Evolutionary conservation across 495 filamentous ascomycete species (phyloP), one percentile per base, ranked within the genome.

Genomic region (Pyronema omphalodes): DNA sequence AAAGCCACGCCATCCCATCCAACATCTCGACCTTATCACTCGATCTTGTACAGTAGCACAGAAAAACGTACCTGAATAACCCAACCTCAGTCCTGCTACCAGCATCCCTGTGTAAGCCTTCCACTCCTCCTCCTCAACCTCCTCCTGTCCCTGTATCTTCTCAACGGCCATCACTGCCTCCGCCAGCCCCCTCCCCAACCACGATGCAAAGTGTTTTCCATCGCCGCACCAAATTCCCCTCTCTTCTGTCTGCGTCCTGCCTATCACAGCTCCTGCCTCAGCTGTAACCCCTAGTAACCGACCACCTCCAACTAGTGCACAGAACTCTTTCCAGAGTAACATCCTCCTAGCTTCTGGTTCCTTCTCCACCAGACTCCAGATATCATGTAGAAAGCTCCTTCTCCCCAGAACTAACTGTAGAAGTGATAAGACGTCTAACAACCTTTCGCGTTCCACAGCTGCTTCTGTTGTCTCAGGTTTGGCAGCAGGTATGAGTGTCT

Each of bases 221-320:
- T 81, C 74, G 6, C 80, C 75, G 23, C 86, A 59, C 89, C 88
- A 95, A 1, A 60, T 54, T 34, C 44, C 50, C 29, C 60, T 66
- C 41, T 54, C 63, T 53, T 52, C 18, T 45, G 34, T 61, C 34
- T 43, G 65, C 55, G 23, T 61, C 56, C 1, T 67, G 55, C 56
- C 70, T 68, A 41, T 71, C 56, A 80, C 60, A 44, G 76, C 72
- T 19, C 81, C 73, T n/a, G 83, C 86, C 67, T 95, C 84, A 9
- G 87, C 86, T 37, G 78, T 74, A 46, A 77, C 64, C 0, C 83
- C 80, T 11, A 93, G 60, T 17, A 95, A 67, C 58, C 76, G 83
- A 23, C 88, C 82, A 43, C 79, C 76, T 9, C 78, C 82, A 45
- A 88, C 67, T 35, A 88, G 37, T 9, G 59, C 44, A 15, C 76